Conservation (phyloP, 2,329 filamentous ascomycete genomes). For the Fusarium pininemorale region DNA sequence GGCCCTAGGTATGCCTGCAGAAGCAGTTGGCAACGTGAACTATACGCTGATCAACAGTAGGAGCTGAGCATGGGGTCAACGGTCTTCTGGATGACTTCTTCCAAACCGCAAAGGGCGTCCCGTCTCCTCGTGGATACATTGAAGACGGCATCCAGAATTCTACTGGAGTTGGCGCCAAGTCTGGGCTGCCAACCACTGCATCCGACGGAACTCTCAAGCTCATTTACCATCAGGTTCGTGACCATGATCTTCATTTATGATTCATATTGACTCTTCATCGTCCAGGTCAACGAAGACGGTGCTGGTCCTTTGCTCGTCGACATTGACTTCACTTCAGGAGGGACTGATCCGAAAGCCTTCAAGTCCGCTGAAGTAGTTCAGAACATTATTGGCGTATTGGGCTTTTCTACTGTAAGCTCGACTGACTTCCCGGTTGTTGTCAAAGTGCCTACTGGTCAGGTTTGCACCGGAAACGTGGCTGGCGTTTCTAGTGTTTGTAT, state of each 20-base stretch:
- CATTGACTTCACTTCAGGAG: constrained; percentile 1
- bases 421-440: constrained; percentile 1
- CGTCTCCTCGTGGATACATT: constrained; percentile 3
- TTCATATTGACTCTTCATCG: not conserved
- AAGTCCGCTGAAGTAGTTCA: not conserved
- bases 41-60: not conserved
- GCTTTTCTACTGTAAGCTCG: constrained; percentile 1
- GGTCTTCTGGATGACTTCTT: constrained; percentile 7
- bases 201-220: constrained; percentile 4
- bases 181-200: not conserved
- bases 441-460: not conserved
- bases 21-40: too few relatives aligned
- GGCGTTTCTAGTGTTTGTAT: constrained; percentile 3
- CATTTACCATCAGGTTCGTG: constrained; percentile 14
- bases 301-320: not conserved
- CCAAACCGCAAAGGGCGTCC: not conserved
- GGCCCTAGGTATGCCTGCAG: not conserved
- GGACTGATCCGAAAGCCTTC: not conserved
- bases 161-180: not conserved
- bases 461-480: constrained; percentile 1
- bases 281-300: constrained; percentile 1
- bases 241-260: not conserved
- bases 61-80: not conserved
- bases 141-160: not conserved
- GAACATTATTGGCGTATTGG: constrained; percentile 1